Evolutionary conservation across 257 asterid species (phyloP).

Genomic region (Jacaranda copaia): DNA sequence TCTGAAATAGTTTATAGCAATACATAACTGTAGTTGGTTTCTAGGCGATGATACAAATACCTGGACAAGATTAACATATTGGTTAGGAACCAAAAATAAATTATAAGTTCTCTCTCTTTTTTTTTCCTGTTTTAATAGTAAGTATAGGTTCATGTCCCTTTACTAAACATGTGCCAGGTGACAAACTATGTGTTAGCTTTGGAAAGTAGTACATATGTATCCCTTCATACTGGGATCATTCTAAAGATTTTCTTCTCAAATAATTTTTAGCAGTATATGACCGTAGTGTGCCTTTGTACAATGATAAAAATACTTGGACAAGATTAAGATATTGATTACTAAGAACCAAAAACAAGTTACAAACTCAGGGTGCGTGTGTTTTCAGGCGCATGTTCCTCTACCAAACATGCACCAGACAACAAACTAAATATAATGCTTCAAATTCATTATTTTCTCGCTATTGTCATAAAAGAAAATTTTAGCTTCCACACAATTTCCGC

Average conservation of each 20-base stretch:
- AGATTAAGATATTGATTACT: no score
- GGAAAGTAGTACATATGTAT: no score
- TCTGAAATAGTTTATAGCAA: not conserved
- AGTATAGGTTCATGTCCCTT: constrained; percentile 19
- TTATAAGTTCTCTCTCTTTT: not conserved
- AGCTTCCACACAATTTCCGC: constrained; percentile 9
- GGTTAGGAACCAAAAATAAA: not conserved
- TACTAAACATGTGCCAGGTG: no score
- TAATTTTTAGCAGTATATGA: no score
- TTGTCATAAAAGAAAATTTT: not conserved
- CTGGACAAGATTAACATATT: not conserved
- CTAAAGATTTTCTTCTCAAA: no score
- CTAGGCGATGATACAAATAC: not conserved
- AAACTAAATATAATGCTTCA: constrained; percentile 20
- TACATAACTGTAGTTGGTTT: not conserved
- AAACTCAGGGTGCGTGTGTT: no score
- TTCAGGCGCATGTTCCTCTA: not conserved
- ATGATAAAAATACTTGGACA: no score
- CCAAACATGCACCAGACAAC: not conserved
- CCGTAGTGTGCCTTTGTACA: no score
- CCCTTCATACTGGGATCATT: no score
- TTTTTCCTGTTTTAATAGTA: not conserved
- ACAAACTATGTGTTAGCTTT: no score
- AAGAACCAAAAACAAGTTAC: no score
- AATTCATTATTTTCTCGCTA: constrained; percentile 10